Conservation (phyloP, 768 basidiomycete genomes). For the Pisolithus tinctorius region DNA sequence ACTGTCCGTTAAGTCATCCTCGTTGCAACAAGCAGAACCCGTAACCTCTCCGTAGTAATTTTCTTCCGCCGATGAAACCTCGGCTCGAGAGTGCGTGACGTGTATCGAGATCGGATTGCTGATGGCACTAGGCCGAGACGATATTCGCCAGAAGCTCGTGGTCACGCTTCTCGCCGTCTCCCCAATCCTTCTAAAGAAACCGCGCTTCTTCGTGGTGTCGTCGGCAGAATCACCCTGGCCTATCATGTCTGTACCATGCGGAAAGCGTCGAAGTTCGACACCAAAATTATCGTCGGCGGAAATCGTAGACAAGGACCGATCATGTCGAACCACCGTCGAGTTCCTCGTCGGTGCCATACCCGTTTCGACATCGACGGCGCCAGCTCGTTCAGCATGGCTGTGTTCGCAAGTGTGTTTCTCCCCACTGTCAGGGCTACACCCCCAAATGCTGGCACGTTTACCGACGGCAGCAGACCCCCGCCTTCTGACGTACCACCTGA, state of each 20-base stretch:
- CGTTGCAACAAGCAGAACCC: conserved; percentile 33
- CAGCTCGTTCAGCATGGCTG: conserved; percentile 16
- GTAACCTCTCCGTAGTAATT: conserved; percentile 27
- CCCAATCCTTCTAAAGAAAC: conserved; percentile 58
- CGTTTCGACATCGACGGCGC: conserved; percentile 25
- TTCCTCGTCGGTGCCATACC: conserved; percentile 1
- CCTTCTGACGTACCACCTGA: conserved; percentile 51
- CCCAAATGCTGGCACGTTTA: conserved; percentile 35
- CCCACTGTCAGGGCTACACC: conserved; percentile 52
- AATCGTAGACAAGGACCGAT: conserved; percentile 5
- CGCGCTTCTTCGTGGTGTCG: conserved; percentile 60
- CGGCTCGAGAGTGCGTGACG: conserved; percentile 11
- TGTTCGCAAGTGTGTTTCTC: conserved; percentile 6
- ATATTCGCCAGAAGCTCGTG: conserved; percentile 42
- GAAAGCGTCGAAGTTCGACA: conserved; percentile 45
- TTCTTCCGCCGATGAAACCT: conserved; percentile 21
- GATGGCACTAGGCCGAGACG: conserved; percentile 41
- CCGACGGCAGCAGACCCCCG: conserved; percentile 56
- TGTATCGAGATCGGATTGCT: conserved; percentile 48
- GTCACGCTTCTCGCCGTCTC: conserved; percentile 65
- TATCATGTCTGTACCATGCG: conserved; percentile 33
- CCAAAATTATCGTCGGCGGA: conserved; percentile 23
- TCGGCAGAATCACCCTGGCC: conserved; percentile 32
- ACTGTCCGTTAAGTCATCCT: conserved; percentile 23
- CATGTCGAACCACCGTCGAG: too few species aligned